Evolutionary conservation across 2,329 filamentous ascomycete genomes (phyloP), one percentile per base, ranked within the genome.

Genomic region (Stagonosporopsis rhizophila): DNA sequence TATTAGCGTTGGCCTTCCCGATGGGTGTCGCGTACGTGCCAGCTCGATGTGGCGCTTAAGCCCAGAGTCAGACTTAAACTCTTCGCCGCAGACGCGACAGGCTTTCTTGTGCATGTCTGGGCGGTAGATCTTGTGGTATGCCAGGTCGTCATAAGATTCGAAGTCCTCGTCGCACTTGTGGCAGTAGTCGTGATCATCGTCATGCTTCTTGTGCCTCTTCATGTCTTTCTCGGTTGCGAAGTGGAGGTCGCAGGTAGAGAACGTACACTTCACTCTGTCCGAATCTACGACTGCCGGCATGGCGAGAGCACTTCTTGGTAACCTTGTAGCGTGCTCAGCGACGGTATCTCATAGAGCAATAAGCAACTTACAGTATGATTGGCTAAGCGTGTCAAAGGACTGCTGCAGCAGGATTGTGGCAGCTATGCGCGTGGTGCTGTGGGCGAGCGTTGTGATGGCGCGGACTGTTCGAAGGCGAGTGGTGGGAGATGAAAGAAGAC

Each of bases 1-100:
- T 20, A 19, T 59, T 14, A 61, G 54, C 23, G 22, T 6, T 15
- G 20, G 19, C 25, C 1, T 25, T 37, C 4, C 38, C 6, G 2
- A 37, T 3, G 14, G 25, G 6, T 19, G 9, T 17, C 2, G 14
- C 4, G 4, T 34, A 66, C 77, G 66, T 66, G 85, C 83, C 60
- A 78, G 69, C 51, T 78, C 74, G n/a, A 85, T 78, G 60, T 88
- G 85, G 19, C 65, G 65, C 49, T 81, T 79, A 11, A 82, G 75
- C 1, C 83, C 85, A 20, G 77, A 78, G 2, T 79, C 74, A 25
- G 79, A 83, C 58, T 80, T 80, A 71, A 85, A 87, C 38, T 87
- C 83, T 8, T 79, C 68, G 12, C 81, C 82, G 49, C 85, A 87
- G 38, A 85, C 76, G 12, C 83, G 81, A 67, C 85, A 88, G 46